Base-by-base conservation (phyloP, 805 yeast genomes). In the Candida multigemmis region DNA sequence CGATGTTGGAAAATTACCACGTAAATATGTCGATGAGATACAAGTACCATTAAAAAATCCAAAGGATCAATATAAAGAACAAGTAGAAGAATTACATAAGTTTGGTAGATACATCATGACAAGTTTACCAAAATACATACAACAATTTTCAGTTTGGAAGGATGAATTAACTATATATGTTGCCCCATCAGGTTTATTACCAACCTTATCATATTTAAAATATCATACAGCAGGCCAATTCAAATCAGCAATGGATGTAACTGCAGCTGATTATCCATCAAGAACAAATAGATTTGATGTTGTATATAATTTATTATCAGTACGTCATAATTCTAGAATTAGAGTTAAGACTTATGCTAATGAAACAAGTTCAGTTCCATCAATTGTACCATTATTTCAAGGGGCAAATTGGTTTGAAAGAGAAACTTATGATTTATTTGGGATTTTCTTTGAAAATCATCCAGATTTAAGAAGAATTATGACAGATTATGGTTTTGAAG, bases 371-470 rank as follows among this genome's bases (percentile, higher is more conserved):
- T 72, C 91, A 3, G 93, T 84, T 35, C 94, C 94, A 19, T 74
- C 85, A 32, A 55, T 79, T 35, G 74, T 78, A n/a, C 71, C 74
- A 10, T 44, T 84, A 27, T 82, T 56, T 52, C 74, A 76, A 49
- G 93, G 94, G 33, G 79, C 85, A 37, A 83, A 84, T 60, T 84
- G 94, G 94, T 79, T 71, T 51, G 94, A 84, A 60, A 71, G 94
- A 51, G 94, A 84, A 54, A 75, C 91, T 9, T 84, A 80, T 52
- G 94, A 84, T 52, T 64, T 84, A 71, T 84, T 71, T 50, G 94
- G 94, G 22, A 72, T 84, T 33, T 82, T 82, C 56, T 84, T 84
- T 47, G 89, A 80, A 56, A 83, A 79, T 34, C 94, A 84, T 55
- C 94, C 94, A 5, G 94, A 83, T 55, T 65, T 83, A 48, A 75